These are phyloP conservation scores for Cordyceps javanica DNA, from an alignment of 2,329 filamentous ascomycete species.

Conservation along the genomic window DNA sequence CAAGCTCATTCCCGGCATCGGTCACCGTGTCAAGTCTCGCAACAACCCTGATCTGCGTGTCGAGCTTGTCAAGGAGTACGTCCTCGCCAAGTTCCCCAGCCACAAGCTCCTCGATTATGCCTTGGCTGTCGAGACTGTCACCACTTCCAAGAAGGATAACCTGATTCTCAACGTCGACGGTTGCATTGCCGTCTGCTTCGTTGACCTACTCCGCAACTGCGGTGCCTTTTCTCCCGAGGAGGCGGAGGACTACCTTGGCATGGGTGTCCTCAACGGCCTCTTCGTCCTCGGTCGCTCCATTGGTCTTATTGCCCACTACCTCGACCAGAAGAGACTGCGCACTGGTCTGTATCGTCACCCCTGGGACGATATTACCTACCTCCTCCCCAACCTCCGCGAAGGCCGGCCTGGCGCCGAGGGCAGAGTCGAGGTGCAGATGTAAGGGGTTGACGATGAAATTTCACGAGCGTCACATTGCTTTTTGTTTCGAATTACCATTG, in stretches of 20 bases:
- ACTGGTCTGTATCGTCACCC: conserved; percentile 98
- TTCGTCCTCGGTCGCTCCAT: conserved; percentile 97
- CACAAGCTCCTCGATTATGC: conserved; percentile 99
- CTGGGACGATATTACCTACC: conserved; percentile 97
- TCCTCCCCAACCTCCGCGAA: conserved; percentile 73
- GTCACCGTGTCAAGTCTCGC: conserved; percentile 98
- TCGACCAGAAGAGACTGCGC: conserved; percentile 98
- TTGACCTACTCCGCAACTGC: conserved; percentile 95
- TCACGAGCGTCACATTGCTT: conserved; percentile 21
- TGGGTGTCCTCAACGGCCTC: conserved; percentile 99
- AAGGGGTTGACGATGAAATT: conserved; percentile 25
- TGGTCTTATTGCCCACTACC: conserved; percentile 98
- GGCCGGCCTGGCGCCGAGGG: conserved; percentile 70
- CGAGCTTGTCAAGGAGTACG: conserved; percentile 98
- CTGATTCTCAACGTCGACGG: conserved; percentile 98
- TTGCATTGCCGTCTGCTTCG: conserved; percentile 97
- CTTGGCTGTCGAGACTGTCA: conserved; percentile 94
- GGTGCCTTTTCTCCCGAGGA: conserved; percentile 94
- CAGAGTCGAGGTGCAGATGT: conserved; percentile 83
- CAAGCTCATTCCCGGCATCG: conserved; percentile 99
- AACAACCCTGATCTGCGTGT: conserved; percentile 99
- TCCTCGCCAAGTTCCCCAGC: conserved; percentile 92
- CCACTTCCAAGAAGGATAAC: conserved; percentile 99
- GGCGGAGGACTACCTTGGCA: conserved; percentile 96
- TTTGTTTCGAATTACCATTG: conserved; percentile 16